These are phyloP conservation scores for Cicer cuneatum DNA, from an alignment of 306 rosid genomes.

Conservation along the genomic window DNA sequence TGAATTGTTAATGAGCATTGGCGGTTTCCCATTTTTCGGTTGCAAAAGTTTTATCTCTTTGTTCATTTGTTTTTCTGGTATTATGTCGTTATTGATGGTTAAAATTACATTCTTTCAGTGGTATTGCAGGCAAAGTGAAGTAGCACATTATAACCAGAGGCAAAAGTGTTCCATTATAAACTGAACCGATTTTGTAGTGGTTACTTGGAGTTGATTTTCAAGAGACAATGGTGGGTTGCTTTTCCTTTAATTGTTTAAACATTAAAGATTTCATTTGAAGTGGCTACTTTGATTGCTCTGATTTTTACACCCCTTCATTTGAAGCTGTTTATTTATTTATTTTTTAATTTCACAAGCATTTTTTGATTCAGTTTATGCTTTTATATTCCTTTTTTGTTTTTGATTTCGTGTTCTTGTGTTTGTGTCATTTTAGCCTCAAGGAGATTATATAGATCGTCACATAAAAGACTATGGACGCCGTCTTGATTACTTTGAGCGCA, in stretches of 20 bases:
- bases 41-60: not conserved
- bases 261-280: not conserved
- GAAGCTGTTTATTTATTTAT: not conserved
- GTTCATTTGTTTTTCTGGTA: not conserved
- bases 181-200: not conserved
- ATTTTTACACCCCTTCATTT: not conserved
- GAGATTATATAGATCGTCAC: constrained; percentile 93
- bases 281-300: not conserved
- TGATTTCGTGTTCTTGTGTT: not conserved
- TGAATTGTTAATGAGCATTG: not conserved
- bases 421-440: constrained; percentile 75
- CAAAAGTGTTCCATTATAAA: not conserved
- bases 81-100: not conserved
- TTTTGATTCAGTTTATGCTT: not conserved
- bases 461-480: constrained; percentile 87
- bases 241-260: not conserved
- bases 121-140: not conserved
- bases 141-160: not conserved
- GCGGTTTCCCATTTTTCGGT: not conserved
- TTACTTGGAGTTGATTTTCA: constrained; percentile 12
- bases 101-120: not conserved
- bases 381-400: not conserved
- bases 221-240: constrained; percentile 26
- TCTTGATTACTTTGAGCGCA: constrained; percentile 84
- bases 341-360: not conserved